Conservation (phyloP, 169 alveolate species). For the Plasmodium adleri region DNA sequence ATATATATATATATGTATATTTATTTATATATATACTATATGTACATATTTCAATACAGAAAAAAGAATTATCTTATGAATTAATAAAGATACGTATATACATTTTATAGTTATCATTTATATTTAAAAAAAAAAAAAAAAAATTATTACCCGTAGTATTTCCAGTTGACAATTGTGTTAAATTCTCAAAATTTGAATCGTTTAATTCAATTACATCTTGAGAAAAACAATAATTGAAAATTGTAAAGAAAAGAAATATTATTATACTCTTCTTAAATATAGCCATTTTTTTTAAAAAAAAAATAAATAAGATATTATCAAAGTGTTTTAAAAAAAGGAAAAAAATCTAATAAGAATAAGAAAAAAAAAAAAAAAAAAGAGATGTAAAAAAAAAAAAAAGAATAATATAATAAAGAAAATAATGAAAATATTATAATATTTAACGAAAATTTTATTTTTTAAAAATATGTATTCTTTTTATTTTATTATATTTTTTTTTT, state of each 20-base stretch:
- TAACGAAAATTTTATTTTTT: no score
- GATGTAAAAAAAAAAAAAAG: no score
- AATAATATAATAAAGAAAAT: not conserved
- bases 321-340: slow-evolving; percentile 12
- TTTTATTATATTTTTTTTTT: no score
- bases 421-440: slow-evolving; percentile 6
- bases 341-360: not conserved
- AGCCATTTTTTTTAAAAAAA: slow-evolving; percentile 29
- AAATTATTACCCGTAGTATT: slow-evolving; percentile 79
- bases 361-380: no score
- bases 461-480: no score
- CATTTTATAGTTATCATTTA: not conserved
- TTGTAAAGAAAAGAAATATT: slow-evolving; percentile 32
- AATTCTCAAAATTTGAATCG: slow-evolving; percentile 81
- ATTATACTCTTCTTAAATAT: slow-evolving; percentile 19
- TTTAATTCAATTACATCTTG: slow-evolving; percentile 79
- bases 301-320: no score
- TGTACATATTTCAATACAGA: not conserved
- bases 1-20: not conserved
- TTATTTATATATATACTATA: no score
- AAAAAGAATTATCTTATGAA: not conserved
- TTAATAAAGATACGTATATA: not conserved
- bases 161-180: slow-evolving; percentile 84
- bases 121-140: not conserved
- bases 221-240: slow-evolving; percentile 32